These are phyloP conservation scores for Camelina hispida DNA, from an alignment of 345 rosid genomes.

Conservation along the genomic window DNA sequence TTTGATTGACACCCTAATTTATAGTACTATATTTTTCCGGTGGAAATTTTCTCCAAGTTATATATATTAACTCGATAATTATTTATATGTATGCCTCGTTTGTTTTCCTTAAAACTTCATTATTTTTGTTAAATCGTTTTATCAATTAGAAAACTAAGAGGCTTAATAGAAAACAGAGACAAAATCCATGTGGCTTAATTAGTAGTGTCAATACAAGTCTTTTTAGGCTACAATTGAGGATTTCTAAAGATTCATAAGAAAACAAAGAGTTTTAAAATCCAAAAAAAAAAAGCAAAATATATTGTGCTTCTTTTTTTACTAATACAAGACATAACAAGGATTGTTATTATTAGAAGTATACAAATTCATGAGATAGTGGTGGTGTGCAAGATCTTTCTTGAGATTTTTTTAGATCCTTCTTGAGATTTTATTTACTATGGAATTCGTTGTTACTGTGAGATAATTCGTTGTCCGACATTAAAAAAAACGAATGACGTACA, in stretches of 20 bases:
- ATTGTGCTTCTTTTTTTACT: background rate
- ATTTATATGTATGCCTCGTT: background rate
- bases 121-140: background rate
- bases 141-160: too few species aligned
- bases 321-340: background rate
- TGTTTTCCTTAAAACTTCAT: background rate
- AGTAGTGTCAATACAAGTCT: background rate
- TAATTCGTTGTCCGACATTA: background rate
- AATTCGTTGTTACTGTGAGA: too few species aligned
- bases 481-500: background rate
- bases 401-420: background rate
- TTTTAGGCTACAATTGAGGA: background rate
- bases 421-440: too few species aligned
- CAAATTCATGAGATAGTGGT: background rate
- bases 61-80: too few species aligned
- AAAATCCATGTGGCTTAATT: background rate
- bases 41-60: background rate
- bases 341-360: background rate
- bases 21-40: slow-evolving; percentile 3
- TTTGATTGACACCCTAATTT: background rate
- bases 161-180: background rate
- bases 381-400: background rate
- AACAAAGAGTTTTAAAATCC: background rate
- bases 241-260: background rate
- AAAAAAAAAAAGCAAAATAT: background rate